Percentiles rank a stretch among this genome's conserved stretches.
These are phyloP conservation scores for Prunus kanzakura DNA, from an alignment of 306 rosid species.

Conservation along the genomic window DNA sequence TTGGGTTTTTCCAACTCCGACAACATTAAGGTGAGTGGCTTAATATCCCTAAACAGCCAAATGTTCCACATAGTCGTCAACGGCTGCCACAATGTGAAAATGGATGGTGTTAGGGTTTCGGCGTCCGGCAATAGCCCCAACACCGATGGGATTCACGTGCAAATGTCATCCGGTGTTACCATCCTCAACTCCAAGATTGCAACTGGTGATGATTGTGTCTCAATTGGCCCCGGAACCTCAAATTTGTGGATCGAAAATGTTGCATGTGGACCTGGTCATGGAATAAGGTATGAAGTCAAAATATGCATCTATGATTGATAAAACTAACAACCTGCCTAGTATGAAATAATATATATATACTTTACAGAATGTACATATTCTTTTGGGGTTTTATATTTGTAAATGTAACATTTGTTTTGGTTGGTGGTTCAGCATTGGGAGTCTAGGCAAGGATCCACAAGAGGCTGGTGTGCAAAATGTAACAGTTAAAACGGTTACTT, in stretches of 20 bases:
- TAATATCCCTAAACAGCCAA: slow-evolving; percentile 48
- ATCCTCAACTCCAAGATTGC: slow-evolving; percentile 36
- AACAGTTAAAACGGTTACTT: no score
- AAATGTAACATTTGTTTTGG: no score
- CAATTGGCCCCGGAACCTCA: slow-evolving; percentile 49
- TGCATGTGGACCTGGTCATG: slow-evolving; percentile 69
- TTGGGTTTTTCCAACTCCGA: slow-evolving; percentile 38
- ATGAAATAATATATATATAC: no score
- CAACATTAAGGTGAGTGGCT: slow-evolving; percentile 32
- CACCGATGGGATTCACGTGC: slow-evolving; percentile 66
- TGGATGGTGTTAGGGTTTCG: slow-evolving; percentile 26
- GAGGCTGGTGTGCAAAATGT: slow-evolving; percentile 21
- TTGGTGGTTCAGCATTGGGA: slow-evolving; percentile 29
- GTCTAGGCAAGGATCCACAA: slow-evolving; percentile 24
- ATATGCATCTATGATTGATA: no score
- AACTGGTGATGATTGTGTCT: slow-evolving; percentile 68
- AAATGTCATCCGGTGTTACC: slow-evolving; percentile 41
- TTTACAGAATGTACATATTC: no score
- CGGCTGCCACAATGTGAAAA: slow-evolving; percentile 36
- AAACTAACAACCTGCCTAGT: no score
- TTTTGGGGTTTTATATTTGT: no score
- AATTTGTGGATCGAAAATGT: slow-evolving; percentile 56
- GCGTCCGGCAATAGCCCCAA: slow-evolving; percentile 53
- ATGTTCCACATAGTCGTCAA: slow-evolving; percentile 46
- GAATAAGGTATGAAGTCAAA: slow-evolving; percentile 39